Percentiles rank a stretch among this genome's conserved stretches.
phyloP scores from a whole-genome alignment of 116 monocot species.

The Dioscorea cayenensis region DNA sequence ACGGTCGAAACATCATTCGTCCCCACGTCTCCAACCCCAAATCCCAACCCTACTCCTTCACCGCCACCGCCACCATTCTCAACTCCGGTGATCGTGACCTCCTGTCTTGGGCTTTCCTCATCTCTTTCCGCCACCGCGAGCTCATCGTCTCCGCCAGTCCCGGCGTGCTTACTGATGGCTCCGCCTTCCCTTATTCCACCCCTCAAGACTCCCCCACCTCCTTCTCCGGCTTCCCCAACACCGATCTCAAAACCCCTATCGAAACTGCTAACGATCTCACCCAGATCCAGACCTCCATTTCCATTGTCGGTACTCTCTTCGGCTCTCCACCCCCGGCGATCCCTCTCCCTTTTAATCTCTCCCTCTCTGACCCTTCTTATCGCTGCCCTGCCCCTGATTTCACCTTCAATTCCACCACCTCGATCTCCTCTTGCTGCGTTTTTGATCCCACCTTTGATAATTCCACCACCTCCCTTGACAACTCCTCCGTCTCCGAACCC shows the following conservation, averaged over 20 bases:
- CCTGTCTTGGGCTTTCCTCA: slow-evolving; percentile 42
- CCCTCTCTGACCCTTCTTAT: slow-evolving; percentile 51
- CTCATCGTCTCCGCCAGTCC: slow-evolving; percentile 52
- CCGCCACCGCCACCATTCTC: slow-evolving; percentile 52
- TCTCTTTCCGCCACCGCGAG: slow-evolving; percentile 61
- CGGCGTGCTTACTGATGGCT: slow-evolving; percentile 51
- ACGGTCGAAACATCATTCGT: slow-evolving; percentile 29
- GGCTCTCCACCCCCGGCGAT: slow-evolving; percentile 17
- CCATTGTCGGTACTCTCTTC: slow-evolving; percentile 66
- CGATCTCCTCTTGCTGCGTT: slow-evolving; percentile 53
- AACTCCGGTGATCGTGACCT: slow-evolving; percentile 58
- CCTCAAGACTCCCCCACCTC: slow-evolving; percentile 23
- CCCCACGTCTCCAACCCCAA: slow-evolving; percentile 28
- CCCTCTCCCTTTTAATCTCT: slow-evolving; percentile 44
- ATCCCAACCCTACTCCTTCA: slow-evolving; percentile 63
- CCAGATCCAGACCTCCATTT: slow-evolving; percentile 50
- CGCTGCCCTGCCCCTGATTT: slow-evolving; percentile 25
- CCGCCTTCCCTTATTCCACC: slow-evolving; percentile 49
- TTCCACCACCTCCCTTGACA: slow-evolving; percentile 14
- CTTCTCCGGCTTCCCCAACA: slow-evolving; percentile 49
- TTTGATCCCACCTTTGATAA: slow-evolving; percentile 33
- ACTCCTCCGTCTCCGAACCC: slow-evolving; percentile 14
- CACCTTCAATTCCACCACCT: neutral
- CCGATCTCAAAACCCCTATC: slow-evolving; percentile 82
- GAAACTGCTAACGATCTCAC: slow-evolving; percentile 71